Percentiles rank a stretch among this genome's conserved stretches.
Conservation (phyloP, 768 basidiomycete species). For the Suillus bovinus region DNA sequence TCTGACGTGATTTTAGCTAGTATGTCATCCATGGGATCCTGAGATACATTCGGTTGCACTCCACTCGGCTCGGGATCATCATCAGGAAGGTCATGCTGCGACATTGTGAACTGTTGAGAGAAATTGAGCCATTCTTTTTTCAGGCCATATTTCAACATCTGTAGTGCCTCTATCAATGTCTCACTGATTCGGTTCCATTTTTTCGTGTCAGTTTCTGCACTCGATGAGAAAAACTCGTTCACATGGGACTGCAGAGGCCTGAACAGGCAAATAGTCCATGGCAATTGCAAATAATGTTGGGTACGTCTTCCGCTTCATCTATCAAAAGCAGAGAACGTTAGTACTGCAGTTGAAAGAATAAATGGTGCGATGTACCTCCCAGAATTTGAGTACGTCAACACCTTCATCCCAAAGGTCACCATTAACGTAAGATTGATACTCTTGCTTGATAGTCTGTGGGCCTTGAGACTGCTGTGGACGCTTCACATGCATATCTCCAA, state of each 20-base stretch:
- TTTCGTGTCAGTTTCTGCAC: conserved; percentile 7
- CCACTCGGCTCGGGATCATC: too few species aligned
- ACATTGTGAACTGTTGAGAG: background rate
- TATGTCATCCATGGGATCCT: too few species aligned
- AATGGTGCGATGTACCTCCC: background rate
- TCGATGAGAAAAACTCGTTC: conserved; percentile 24
- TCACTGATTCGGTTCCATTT: conserved; percentile 1
- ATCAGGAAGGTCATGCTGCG: background rate
- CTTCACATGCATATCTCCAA: too few species aligned
- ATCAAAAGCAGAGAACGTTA: background rate
- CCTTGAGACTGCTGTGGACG: background rate
- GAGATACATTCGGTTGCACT: too few species aligned
- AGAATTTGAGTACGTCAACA: background rate
- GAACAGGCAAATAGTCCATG: conserved; percentile 10
- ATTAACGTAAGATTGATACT: conserved; percentile 1
- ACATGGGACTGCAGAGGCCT: conserved; percentile 25
- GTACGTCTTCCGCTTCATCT: too few species aligned
- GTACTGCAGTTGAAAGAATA: background rate
- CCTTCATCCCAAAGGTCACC: background rate
- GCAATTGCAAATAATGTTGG: background rate
- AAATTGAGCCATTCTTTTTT: conserved; percentile 26
- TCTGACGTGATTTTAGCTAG: too few species aligned
- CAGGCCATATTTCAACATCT: conserved; percentile 31
- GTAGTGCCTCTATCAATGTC: conserved; percentile 11
- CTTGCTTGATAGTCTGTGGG: background rate